Evolutionary conservation across 139 green algal species (phyloP).

Genomic region (Coelastrella sp.): DNA sequence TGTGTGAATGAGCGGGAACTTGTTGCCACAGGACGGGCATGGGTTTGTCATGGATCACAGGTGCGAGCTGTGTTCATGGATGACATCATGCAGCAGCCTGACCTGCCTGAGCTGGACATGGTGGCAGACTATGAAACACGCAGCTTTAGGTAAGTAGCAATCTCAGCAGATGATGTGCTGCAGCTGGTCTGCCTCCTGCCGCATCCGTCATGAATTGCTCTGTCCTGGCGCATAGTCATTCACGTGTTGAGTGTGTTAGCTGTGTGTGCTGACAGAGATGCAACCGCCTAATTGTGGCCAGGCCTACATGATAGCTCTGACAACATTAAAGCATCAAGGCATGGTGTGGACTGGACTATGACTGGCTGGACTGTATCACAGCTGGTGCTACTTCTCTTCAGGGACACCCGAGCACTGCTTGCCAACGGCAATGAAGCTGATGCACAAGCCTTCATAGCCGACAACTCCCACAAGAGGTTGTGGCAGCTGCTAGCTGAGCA

Average conservation of each 20-base stretch:
- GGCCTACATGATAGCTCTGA: not conserved
- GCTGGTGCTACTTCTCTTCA: conserved; percentile 6
- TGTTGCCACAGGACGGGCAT: not conserved
- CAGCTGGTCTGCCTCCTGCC: no score
- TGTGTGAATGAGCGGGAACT: not conserved
- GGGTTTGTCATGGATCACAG: not conserved
- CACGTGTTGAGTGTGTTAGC: not conserved
- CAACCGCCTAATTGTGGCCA: not conserved
- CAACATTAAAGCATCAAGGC: not conserved
- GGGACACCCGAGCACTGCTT: conserved; percentile 78
- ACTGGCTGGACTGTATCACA: no score
- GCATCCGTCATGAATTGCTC: not conserved
- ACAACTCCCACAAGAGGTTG: conserved; percentile 77
- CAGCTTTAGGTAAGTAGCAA: conserved; percentile 53
- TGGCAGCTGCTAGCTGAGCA: conserved; percentile 87
- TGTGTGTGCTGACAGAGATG: no score
- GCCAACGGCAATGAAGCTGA: conserved; percentile 65
- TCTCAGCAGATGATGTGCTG: no score
- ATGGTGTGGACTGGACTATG: no score
- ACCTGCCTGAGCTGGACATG: conserved; percentile 71
- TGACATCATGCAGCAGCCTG: conserved; percentile 78
- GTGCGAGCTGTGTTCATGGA: conserved; percentile 72
- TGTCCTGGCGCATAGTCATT: not conserved
- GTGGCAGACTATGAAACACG: conserved; percentile 79
- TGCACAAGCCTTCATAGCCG: conserved; percentile 77